Evolutionary conservation across 2,329 filamentous ascomycete genomes (phyloP).

Genomic region (Coccinonectria pachysandricola): DNA sequence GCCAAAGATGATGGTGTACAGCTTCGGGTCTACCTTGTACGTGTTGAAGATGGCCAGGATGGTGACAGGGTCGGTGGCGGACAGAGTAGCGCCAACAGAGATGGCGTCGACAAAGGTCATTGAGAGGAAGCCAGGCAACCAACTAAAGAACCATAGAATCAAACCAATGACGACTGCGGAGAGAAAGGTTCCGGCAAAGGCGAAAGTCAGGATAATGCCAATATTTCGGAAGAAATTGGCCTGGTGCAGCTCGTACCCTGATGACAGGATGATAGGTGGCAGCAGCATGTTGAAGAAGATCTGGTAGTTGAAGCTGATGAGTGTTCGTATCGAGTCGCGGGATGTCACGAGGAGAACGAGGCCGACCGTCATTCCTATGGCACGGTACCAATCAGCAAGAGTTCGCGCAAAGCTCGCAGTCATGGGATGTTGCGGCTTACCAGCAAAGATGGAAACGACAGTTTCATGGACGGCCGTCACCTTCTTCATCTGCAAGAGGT

Average conservation of each 20-base stretch:
- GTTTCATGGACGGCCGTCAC: constrained; percentile 97
- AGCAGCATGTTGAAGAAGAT: constrained; percentile 99
- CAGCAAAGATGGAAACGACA: constrained; percentile 94
- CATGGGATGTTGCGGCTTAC: constrained; percentile 40
- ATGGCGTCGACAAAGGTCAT: constrained; percentile 94
- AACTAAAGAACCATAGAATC: constrained; percentile 81
- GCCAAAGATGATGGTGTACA: constrained; percentile 98
- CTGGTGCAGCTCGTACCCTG: constrained; percentile 94
- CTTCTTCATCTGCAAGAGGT: constrained; percentile 91
- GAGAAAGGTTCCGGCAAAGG: constrained; percentile 93
- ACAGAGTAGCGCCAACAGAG: constrained; percentile 89
- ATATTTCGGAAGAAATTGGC: constrained; percentile 99
- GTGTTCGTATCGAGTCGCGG: constrained; percentile 73
- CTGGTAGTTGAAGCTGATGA: constrained; percentile 95
- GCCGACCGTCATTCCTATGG: constrained; percentile 83
- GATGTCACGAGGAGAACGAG: constrained; percentile 75
- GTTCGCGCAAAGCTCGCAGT: no score
- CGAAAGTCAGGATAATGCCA: constrained; percentile 92
- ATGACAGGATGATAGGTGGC: constrained; percentile 95
- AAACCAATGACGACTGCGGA: constrained; percentile 90
- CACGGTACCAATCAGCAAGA: no score
- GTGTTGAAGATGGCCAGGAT: constrained; percentile 98
- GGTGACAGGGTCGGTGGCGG: constrained; percentile 93
- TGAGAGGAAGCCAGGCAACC: constrained; percentile 70
- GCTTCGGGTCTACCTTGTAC: constrained; percentile 97